phyloP scores from a whole-genome alignment of 352 stramenopile species.

The Plasmopara halstedii region DNA sequence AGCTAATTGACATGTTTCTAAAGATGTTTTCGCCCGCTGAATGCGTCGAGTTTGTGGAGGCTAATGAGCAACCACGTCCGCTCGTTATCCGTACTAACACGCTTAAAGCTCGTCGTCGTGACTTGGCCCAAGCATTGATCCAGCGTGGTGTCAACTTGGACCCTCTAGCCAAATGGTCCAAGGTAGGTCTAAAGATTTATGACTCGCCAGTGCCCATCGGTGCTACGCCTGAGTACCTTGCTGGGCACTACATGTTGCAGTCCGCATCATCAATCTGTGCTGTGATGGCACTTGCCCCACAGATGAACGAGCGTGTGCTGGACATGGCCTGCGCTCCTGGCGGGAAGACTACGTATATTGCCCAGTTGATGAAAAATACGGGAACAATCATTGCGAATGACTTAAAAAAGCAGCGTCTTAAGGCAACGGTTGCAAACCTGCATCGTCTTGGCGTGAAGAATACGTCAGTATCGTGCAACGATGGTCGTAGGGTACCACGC shows the following conservation, averaged over 20 bases:
- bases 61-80: conserved; percentile 95
- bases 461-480: conserved; percentile 96
- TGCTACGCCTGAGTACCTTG: conserved; percentile 99
- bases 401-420: conserved; percentile 95
- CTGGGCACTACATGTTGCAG: conserved; percentile 99
- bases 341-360: conserved; percentile 99
- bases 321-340: conserved; percentile 98
- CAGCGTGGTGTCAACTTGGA: conserved; percentile 98
- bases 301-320: conserved; percentile 95
- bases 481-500: conserved; percentile 89
- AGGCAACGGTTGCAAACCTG: conserved; percentile 98
- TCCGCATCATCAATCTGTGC: conserved; percentile 98
- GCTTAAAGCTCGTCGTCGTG: conserved; percentile 97
- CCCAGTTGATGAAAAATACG: conserved; percentile 99
- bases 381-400: conserved; percentile 99
- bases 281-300: conserved; percentile 95
- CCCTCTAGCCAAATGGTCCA: conserved; percentile 97
- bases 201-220: conserved; percentile 97
- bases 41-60: conserved; percentile 98
- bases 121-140: conserved; percentile 97
- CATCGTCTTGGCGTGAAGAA: conserved; percentile 98
- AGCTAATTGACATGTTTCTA: conserved; percentile 96
- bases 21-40: conserved; percentile 97
- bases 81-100: conserved; percentile 99
- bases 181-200: conserved; percentile 98